A percentile compares a stretch with the other conserved stretches of the same genome.
These are phyloP conservation scores for Vitis labrusca DNA, from an alignment of 164 flowering plant genomes.

Conservation along the genomic window DNA sequence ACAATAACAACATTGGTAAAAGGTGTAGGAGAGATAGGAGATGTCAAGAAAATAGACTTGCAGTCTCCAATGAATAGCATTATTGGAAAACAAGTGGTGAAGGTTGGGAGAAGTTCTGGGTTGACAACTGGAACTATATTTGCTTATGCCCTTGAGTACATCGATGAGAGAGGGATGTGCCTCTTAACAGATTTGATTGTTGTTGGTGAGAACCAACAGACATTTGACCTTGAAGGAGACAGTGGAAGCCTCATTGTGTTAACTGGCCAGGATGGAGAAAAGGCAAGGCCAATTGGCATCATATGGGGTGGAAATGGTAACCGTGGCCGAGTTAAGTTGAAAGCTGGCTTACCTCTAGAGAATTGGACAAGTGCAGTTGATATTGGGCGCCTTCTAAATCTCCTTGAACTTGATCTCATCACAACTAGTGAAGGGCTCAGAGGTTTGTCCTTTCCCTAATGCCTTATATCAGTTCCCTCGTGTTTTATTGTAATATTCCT, in stretches of 20 bases:
- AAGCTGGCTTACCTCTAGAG: conserved; percentile 65
- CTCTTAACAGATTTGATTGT: conserved; percentile 73
- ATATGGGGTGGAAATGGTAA: conserved; percentile 84
- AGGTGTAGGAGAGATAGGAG: conserved; percentile 69
- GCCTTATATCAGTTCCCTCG: not conserved
- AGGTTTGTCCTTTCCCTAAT: conserved; percentile 34
- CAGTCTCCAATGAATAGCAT: conserved; percentile 62
- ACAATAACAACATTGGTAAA: conserved; percentile 61
- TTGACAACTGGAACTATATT: conserved; percentile 62
- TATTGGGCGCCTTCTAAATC: conserved; percentile 69
- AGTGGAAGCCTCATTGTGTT: conserved; percentile 70
- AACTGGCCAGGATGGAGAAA: conserved; percentile 55
- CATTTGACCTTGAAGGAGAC: conserved; percentile 79
- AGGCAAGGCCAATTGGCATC: conserved; percentile 68
- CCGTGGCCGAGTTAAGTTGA: conserved; percentile 66
- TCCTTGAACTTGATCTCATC: conserved; percentile 70
- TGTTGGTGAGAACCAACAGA: conserved; percentile 71
- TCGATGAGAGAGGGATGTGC: conserved; percentile 76
- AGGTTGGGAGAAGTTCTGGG: conserved; percentile 81
- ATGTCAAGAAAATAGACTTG: conserved; percentile 58
- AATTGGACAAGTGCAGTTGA: conserved; percentile 85
- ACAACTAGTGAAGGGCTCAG: conserved; percentile 50
- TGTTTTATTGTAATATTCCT: not conserved
- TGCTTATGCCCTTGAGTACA: conserved; percentile 76
- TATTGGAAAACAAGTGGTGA: conserved; percentile 60